Conservation (phyloP, 2,329 filamentous ascomycete species). For the Colletotrichum gigasporum region DNA sequence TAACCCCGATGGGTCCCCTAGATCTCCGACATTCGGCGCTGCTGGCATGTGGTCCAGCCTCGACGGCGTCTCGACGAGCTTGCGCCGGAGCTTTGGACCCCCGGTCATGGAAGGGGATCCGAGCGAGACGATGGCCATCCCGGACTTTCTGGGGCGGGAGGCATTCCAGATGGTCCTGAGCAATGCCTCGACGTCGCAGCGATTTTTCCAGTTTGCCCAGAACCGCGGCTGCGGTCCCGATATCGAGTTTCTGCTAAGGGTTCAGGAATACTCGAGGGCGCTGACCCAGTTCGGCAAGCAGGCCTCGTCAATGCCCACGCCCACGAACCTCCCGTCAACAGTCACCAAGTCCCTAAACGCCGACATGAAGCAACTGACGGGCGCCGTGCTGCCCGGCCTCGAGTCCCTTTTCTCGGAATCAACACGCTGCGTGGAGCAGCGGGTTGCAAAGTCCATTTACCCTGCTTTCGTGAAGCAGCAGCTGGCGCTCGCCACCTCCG, state of each 20-base stretch:
- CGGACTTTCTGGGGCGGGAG: conserved; percentile 59
- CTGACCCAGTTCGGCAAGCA: conserved; percentile 54
- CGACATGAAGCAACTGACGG: conserved; percentile 57
- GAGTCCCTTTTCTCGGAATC: conserved; percentile 54
- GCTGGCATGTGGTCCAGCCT: conserved; percentile 32
- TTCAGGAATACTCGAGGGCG: conserved; percentile 55
- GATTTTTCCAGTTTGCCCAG: conserved; percentile 60
- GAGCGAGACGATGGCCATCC: conserved; percentile 39
- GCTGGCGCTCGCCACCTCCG: conserved; percentile 54
- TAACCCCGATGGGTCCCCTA: conserved; percentile 48
- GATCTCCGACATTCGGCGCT: conserved; percentile 34
- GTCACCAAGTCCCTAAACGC: conserved; percentile 52
- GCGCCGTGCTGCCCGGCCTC: conserved; percentile 55
- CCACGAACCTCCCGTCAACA: conserved; percentile 51
- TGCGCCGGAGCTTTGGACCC: conserved; percentile 23
- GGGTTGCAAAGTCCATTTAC: conserved; percentile 56
- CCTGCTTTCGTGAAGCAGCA: conserved; percentile 63
- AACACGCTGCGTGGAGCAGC: conserved; percentile 52
- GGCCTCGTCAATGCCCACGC: conserved; percentile 49
- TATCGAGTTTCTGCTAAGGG: conserved; percentile 61
- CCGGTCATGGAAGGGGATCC: conserved; percentile 10
- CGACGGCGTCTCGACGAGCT: conserved; percentile 32
- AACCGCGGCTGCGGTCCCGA: conserved; percentile 56
- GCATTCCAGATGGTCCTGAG: conserved; percentile 61
- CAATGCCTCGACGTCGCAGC: conserved; percentile 55